These are phyloP conservation scores for Grosmannia serpens DNA, from an alignment of 2,329 filamentous ascomycete species.

Conservation along the genomic window DNA sequence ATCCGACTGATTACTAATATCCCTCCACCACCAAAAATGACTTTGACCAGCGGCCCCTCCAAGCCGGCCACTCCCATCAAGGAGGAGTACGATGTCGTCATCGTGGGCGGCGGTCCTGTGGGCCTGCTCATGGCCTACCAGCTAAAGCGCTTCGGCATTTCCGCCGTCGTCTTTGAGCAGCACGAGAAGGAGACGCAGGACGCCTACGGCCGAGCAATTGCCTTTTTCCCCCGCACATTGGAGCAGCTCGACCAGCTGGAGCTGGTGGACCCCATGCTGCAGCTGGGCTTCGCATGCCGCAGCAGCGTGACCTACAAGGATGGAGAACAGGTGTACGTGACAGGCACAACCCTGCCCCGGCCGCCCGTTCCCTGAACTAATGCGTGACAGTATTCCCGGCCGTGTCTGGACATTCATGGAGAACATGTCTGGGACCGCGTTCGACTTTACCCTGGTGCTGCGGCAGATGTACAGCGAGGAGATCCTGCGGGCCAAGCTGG, in stretches of 20 bases:
- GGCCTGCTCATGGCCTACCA: conserved; percentile 33
- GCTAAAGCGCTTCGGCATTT: conserved; percentile 27
- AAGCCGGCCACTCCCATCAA: neutral
- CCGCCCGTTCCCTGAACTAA: too few species aligned
- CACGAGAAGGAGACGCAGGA: conserved; percentile 35
- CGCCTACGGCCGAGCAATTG: conserved; percentile 41
- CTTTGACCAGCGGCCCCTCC: neutral
- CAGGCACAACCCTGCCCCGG: too few species aligned
- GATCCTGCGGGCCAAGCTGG: conserved; percentile 32
- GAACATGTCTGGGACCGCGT: conserved; percentile 37
- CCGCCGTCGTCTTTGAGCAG: conserved; percentile 36
- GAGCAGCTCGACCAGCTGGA: conserved; percentile 42
- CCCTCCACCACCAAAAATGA: neutral
- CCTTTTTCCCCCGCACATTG: conserved; percentile 36
- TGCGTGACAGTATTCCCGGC: conserved; percentile 20
- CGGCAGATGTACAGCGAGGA: conserved; percentile 44
- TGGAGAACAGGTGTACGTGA: conserved; percentile 26
- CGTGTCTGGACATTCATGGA: conserved; percentile 42
- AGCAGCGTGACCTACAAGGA: conserved; percentile 36
- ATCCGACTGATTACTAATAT: neutral
- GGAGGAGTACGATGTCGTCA: conserved; percentile 18
- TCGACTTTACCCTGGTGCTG: conserved; percentile 40
- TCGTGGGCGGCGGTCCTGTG: conserved; percentile 33
- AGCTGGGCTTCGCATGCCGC: conserved; percentile 40
- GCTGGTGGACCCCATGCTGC: conserved; percentile 35